These are phyloP conservation scores for Exophiala sp. DNA, from an alignment of 2,329 filamentous ascomycete genomes.

Conservation along the genomic window DNA sequence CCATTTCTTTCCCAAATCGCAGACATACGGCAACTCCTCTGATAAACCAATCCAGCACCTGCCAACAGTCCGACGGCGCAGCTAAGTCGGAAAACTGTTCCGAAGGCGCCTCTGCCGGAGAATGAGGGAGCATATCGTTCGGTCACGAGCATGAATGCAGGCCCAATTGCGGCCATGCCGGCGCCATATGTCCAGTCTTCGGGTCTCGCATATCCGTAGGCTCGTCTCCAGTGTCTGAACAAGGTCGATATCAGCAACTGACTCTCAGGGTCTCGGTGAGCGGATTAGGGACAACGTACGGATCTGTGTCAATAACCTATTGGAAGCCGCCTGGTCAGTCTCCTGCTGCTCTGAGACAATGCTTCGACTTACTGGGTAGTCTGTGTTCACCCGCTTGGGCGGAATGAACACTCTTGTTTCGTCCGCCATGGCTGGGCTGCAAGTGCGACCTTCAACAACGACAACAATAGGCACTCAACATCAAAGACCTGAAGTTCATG, in stretches of 20 bases:
- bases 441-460: too few relatives aligned
- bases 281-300: constrained; percentile 60
- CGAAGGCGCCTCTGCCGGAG: constrained; percentile 77
- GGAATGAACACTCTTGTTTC: constrained; percentile 54
- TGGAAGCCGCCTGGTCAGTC: constrained; percentile 31
- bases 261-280: background rate
- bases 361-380: constrained; percentile 72
- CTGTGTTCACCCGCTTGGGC: constrained; percentile 74
- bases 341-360: constrained; percentile 3
- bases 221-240: constrained; percentile 76
- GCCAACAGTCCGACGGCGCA: constrained; percentile 69
- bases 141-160: constrained; percentile 70
- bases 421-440: constrained; percentile 22
- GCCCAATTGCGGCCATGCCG: constrained; percentile 66
- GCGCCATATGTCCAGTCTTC: constrained; percentile 76
- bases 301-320: constrained; percentile 98
- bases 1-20: background rate
- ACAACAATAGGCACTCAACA: background rate
- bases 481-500: constrained; percentile 14
- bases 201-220: constrained; percentile 78
- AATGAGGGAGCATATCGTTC: constrained; percentile 83
- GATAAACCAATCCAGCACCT: constrained; percentile 81
- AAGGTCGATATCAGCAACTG: constrained; percentile 43
- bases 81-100: constrained; percentile 75
- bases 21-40: constrained; percentile 74